phyloP scores from a whole-genome alignment of 2,329 filamentous ascomycete species.

The Pyrenochaeta sp. region DNA sequence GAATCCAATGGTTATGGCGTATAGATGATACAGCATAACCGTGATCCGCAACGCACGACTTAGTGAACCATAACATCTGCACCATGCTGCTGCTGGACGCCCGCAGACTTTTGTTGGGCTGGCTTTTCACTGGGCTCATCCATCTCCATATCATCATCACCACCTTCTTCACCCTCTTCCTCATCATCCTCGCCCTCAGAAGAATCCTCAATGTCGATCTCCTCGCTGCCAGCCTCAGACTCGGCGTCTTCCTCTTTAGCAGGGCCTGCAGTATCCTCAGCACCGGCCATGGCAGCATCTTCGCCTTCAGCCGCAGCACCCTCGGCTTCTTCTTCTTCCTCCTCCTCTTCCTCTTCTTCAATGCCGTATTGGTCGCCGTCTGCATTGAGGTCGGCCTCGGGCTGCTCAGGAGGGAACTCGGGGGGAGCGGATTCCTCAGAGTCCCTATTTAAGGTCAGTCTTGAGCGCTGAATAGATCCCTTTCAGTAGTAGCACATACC shows the following conservation, averaged over 20 bases:
- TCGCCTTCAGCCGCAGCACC: conserved; percentile 62
- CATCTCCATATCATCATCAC: conserved; percentile 66
- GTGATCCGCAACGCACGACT: conserved; percentile 1
- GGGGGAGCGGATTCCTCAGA: conserved; percentile 96
- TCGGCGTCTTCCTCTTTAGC: conserved; percentile 70
- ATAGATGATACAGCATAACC: neutral
- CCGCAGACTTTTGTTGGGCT: conserved; percentile 34
- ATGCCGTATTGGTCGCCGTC: conserved; percentile 87
- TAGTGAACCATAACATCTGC: conserved; percentile 55
- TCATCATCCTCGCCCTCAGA: conserved; percentile 77
- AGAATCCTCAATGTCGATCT: conserved; percentile 79
- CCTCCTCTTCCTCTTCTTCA: conserved; percentile 76
- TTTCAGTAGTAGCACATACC: conserved; percentile 64
- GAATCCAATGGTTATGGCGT: neutral
- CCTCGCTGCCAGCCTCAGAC: conserved; percentile 79
- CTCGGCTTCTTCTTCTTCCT: conserved; percentile 71
- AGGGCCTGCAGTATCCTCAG: conserved; percentile 62
- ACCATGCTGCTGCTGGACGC: conserved; percentile 30
- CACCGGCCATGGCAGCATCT: conserved; percentile 79
- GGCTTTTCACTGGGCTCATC: conserved; percentile 59
- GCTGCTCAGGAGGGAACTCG: conserved; percentile 96
- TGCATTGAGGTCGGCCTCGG: conserved; percentile 89
- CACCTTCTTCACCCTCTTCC: conserved; percentile 67
- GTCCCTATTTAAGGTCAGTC: conserved; percentile 70
- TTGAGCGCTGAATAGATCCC: neutral